A percentile compares a stretch with the other conserved stretches of the same genome.
Conservation (phyloP, 345 rosid species). For the Stellera chamaejasme region DNA sequence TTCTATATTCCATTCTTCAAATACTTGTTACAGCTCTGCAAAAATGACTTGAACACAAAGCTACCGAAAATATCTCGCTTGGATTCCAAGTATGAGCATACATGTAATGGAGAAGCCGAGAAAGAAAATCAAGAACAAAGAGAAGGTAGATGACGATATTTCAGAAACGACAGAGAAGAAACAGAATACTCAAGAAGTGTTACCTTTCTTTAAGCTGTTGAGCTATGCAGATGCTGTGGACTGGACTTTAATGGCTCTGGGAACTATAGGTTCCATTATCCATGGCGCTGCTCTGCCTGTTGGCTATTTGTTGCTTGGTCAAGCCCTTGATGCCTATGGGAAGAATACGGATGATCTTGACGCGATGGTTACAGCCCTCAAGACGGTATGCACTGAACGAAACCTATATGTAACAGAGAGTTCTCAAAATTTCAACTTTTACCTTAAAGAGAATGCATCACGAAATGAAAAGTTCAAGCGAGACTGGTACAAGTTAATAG, state of each 20-base stretch:
- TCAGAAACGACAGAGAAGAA: constrained; percentile 1
- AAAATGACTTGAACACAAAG: not conserved
- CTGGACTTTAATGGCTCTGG: constrained; percentile 46
- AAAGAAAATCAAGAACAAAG: constrained; percentile 2
- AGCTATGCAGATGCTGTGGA: constrained; percentile 46
- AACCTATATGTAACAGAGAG: too few relatives aligned
- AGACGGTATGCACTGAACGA: constrained; percentile 17
- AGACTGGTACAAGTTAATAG: too few relatives aligned
- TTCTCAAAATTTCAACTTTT: too few relatives aligned
- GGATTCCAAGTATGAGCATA: not conserved
- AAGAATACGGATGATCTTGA: constrained; percentile 17
- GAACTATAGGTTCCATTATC: constrained; percentile 41
- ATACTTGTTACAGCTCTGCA: not conserved
- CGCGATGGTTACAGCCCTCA: constrained; percentile 33
- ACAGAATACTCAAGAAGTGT: not conserved
- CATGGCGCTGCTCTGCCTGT: constrained; percentile 59
- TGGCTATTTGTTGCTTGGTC: constrained; percentile 50
- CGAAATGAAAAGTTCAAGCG: too few relatives aligned
- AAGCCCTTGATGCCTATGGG: constrained; percentile 53
- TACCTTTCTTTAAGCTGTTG: constrained; percentile 38
- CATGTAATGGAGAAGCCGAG: not conserved
- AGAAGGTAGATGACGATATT: not conserved
- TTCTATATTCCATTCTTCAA: constrained; percentile 4
- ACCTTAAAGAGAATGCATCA: too few relatives aligned
- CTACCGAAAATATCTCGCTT: not conserved